These are phyloP conservation scores for Scenedesmus sp. DNA, from an alignment of 163 green algal genomes.

Conservation along the genomic window DNA sequence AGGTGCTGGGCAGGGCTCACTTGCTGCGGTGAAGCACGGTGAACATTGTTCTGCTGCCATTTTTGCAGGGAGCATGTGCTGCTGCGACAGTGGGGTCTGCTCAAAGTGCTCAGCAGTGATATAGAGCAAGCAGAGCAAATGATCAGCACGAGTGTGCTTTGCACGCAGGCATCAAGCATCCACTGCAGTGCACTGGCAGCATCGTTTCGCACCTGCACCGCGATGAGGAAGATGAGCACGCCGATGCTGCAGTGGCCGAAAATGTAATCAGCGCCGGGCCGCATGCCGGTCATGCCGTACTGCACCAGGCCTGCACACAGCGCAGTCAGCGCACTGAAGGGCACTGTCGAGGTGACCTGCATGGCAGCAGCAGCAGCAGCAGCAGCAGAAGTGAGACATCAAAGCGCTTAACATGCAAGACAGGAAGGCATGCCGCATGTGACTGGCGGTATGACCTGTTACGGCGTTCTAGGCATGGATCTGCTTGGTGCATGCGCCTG, in stretches of 20 bases:
- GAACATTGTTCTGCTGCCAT: neutral
- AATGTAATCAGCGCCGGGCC: conserved; percentile 23
- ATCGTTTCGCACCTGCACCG: conserved; percentile 39
- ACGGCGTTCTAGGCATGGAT: too few species aligned
- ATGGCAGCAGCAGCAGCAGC: neutral
- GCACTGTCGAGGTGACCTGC: conserved; percentile 59
- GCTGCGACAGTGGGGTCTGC: too few species aligned
- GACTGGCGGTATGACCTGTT: too few species aligned
- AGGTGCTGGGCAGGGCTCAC: neutral
- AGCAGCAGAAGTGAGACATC: neutral
- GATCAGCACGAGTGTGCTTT: too few species aligned
- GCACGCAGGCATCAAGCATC: neutral
- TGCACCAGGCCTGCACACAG: conserved; percentile 59
- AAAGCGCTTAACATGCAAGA: too few species aligned
- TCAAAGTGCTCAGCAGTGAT: too few species aligned
- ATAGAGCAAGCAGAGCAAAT: too few species aligned
- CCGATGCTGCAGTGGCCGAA: conserved; percentile 44
- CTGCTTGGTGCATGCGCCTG: too few species aligned
- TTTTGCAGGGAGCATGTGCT: too few species aligned
- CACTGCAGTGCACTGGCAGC: neutral
- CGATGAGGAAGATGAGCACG: conserved; percentile 58
- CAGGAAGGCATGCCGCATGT: too few species aligned
- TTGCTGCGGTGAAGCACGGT: neutral
- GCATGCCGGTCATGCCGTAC: conserved; percentile 70
- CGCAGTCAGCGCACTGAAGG: conserved; percentile 60